Percentiles rank a stretch among this genome's conserved stretches.
Evolutionary conservation across 1,139 yeast genomes (phyloP).

Genomic region (Blastobotrys arbuscula): DNA sequence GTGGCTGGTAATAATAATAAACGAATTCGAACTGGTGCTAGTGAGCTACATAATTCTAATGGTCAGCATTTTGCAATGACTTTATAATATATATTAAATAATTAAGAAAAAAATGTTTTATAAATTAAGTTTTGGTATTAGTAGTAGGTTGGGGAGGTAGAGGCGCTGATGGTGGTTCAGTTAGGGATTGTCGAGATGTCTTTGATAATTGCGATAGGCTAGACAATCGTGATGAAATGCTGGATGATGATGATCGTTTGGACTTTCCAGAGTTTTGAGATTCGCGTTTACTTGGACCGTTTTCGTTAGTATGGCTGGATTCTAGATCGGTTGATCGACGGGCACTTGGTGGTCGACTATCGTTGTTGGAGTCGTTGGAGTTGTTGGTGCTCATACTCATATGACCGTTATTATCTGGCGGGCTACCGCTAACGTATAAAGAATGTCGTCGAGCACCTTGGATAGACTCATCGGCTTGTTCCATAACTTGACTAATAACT

Average conservation of each 20-base stretch:
- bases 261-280: not conserved
- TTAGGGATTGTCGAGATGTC: not conserved
- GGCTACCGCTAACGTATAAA: constrained; percentile 19
- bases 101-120: not conserved
- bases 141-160: constrained; percentile 6
- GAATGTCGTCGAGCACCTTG: constrained; percentile 31
- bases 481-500: constrained; percentile 32
- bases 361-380: not conserved
- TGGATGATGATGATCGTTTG: not conserved
- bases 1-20: constrained; percentile 8
- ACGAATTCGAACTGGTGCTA: constrained; percentile 23
- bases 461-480: constrained; percentile 31
- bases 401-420: constrained; percentile 10
- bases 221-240: not conserved
- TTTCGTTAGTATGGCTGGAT: not conserved
- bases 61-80: constrained; percentile 25
- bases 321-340: constrained; percentile 7
- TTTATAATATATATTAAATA: not conserved
- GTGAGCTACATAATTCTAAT: constrained; percentile 26
- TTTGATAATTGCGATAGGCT: not conserved
- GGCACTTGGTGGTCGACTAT: not conserved
- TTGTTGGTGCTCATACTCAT: not conserved
- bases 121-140: not conserved
- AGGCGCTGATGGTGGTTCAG: constrained; percentile 7
- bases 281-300: not conserved